Percentiles rank a stretch among this genome's conserved stretches.
phyloP scores from a whole-genome alignment of 116 monocot species.

The Thalassia testudinum region DNA sequence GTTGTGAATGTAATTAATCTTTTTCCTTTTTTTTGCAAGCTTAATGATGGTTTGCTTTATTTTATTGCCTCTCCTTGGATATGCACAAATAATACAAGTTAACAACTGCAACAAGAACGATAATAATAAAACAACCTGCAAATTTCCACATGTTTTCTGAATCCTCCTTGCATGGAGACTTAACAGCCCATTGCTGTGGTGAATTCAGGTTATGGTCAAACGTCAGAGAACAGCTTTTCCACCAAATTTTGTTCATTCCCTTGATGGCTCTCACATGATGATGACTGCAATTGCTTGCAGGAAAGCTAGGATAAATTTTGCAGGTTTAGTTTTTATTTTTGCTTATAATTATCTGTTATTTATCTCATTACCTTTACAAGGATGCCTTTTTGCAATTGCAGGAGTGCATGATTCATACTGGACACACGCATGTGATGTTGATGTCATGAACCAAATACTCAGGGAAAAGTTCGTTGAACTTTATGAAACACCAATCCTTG shows the following conservation, averaged over 20 bases:
- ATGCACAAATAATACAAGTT: no score
- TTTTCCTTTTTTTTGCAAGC: no score
- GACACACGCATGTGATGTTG: conserved; percentile 99
- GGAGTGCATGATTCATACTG: conserved; percentile 99
- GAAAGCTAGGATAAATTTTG: conserved; percentile 67
- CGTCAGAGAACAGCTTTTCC: conserved; percentile 92
- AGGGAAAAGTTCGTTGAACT: conserved; percentile 99
- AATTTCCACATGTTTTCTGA: no score
- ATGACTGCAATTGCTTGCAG: conserved; percentile 91
- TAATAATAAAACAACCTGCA: no score
- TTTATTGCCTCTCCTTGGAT: no score
- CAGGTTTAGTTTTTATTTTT: conserved; percentile 31
- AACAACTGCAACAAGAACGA: no score
- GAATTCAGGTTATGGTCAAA: conserved; percentile 56
- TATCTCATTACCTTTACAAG: no score
- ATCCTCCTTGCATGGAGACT: no score
- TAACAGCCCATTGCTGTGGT: no score
- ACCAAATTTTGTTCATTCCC: conserved; percentile 94
- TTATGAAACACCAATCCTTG: conserved; percentile 83
- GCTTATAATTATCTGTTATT: no score
- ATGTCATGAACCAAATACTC: conserved; percentile 82
- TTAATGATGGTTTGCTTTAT: no score
- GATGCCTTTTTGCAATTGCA: conserved; percentile 19
- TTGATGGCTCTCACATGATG: conserved; percentile 99
- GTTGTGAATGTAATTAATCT: no score